Conservation (phyloP, 176 grass and related monocot species). For the Pontederia crassipes region DNA sequence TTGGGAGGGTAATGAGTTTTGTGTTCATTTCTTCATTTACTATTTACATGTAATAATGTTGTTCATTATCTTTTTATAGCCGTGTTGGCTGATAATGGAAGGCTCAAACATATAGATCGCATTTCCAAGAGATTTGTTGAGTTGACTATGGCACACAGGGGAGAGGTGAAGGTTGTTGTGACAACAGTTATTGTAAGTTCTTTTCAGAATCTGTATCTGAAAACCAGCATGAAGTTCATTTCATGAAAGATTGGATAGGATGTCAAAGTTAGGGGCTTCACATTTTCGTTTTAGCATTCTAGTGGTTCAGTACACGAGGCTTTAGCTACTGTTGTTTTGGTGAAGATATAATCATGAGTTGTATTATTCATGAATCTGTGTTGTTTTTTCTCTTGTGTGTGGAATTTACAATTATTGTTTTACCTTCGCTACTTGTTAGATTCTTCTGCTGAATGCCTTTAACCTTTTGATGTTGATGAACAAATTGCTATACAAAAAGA, state of each 20-base stretch:
- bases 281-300: background rate
- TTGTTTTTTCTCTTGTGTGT: too few relatives aligned
- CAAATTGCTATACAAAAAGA: too few relatives aligned
- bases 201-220: background rate
- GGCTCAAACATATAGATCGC: conserved; percentile 61
- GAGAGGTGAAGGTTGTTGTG: conserved; percentile 80
- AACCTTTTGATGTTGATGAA: too few relatives aligned
- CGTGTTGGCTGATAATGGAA: conserved; percentile 81
- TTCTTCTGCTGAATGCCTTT: too few relatives aligned
- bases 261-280: background rate
- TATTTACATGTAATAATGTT: background rate
- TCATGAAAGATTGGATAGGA: background rate
- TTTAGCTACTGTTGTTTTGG: too few relatives aligned
- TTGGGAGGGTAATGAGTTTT: background rate
- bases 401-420: too few relatives aligned
- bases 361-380: too few relatives aligned
- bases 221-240: background rate
- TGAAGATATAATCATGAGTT: too few relatives aligned
- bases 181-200: conserved; percentile 82
- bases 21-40: background rate
- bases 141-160: conserved; percentile 87
- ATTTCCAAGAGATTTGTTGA: conserved; percentile 83
- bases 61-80: conserved; percentile 30
- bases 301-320: background rate
- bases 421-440: too few relatives aligned